Conservation (phyloP, 345 rosid genomes). For the Noccaea bulbosa region DNA sequence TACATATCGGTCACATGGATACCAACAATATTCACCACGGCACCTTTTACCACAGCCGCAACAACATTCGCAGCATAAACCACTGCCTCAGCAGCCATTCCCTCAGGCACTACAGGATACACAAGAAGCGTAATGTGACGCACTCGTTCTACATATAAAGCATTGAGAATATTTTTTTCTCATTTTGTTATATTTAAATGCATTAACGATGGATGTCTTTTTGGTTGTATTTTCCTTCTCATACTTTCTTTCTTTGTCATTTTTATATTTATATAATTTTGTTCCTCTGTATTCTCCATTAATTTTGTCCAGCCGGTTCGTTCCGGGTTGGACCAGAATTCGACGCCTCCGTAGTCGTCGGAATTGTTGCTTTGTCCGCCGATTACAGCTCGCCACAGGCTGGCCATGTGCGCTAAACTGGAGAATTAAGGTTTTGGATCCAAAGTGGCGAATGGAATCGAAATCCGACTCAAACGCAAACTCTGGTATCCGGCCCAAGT, state of each 20-base stretch:
- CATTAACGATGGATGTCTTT: neutral
- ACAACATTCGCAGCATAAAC: conserved; percentile 13
- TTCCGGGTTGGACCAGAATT: conserved; percentile 74
- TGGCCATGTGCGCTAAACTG: conserved; percentile 38
- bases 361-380: conserved; percentile 38
- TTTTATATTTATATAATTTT: no score
- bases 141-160: neutral
- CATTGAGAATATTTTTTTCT: neutral
- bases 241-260: neutral
- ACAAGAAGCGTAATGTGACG: conserved; percentile 24
- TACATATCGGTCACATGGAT: conserved; percentile 24
- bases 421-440: no score
- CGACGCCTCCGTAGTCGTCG: conserved; percentile 51
- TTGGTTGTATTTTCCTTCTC: no score
- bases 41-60: neutral
- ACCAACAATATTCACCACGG: conserved; percentile 27
- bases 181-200: neutral
- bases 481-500: no score
- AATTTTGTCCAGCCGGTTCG: conserved; percentile 75
- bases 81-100: conserved; percentile 16
- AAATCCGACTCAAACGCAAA: no score
- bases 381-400: conserved; percentile 55
- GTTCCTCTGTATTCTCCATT: no score
- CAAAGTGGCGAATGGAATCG: no score
- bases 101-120: conserved; percentile 18